Evolutionary conservation across 2,329 filamentous ascomycete species (phyloP).

Genomic region (Claviceps sp.): DNA sequence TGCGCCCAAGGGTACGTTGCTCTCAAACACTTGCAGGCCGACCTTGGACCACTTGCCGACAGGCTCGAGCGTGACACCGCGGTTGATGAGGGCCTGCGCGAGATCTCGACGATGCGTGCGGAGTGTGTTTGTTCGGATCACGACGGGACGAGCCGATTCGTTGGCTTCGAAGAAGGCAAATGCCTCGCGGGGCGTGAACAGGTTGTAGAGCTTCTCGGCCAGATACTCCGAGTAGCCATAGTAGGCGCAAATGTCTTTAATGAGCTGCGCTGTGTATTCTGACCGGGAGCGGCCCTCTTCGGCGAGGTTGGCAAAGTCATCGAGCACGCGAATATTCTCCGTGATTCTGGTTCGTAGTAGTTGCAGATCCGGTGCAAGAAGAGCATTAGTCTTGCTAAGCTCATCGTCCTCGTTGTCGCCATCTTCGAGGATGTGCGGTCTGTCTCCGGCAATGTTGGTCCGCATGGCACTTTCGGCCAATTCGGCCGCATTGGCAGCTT

Average conservation of each 20-base stretch:
- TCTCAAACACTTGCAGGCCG: constrained; percentile 91
- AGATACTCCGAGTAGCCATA: constrained; percentile 92
- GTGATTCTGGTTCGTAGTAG: constrained; percentile 79
- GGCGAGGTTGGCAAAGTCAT: constrained; percentile 71
- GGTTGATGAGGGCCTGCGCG: constrained; percentile 87
- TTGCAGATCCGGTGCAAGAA: constrained; percentile 80
- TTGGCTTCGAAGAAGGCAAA: constrained; percentile 99
- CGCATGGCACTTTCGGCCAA: constrained; percentile 75
- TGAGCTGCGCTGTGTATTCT: constrained; percentile 75
- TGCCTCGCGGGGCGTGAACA: constrained; percentile 86
- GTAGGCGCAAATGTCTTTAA: constrained; percentile 90
- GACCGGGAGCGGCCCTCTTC: constrained; percentile 70
- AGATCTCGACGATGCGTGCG: constrained; percentile 65
- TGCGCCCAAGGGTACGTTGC: constrained; percentile 70
- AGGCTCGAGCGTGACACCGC: constrained; percentile 88
- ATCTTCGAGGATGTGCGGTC: constrained; percentile 52
- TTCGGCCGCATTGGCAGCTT: constrained; percentile 72
- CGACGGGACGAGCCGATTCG: constrained; percentile 83
- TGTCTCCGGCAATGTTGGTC: constrained; percentile 80
- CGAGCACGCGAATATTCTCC: constrained; percentile 82
- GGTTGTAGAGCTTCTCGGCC: constrained; percentile 87
- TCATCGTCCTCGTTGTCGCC: constrained; percentile 46
- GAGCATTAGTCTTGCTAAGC: constrained; percentile 42
- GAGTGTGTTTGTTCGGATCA: constrained; percentile 93
- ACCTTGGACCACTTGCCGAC: constrained; percentile 99